Percentiles rank a stretch among this genome's conserved stretches.
phyloP scores from a whole-genome alignment of 495 filamentous ascomycete species.

The Bombardia bombarda region DNA sequence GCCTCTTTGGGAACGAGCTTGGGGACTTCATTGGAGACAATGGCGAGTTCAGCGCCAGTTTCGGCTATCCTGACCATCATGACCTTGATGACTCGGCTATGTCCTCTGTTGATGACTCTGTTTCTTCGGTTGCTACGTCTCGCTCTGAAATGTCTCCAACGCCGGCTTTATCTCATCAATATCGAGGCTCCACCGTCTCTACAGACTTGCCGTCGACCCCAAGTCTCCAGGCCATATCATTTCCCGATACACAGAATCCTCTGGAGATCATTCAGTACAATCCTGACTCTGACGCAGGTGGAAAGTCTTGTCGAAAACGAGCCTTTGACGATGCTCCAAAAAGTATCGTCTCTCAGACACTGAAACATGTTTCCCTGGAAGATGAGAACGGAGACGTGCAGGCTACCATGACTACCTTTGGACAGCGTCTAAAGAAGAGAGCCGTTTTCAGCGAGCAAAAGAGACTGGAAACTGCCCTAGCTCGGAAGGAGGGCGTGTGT shows the following conservation, averaged over 20 bases:
- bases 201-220: too few relatives aligned
- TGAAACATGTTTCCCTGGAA: slow-evolving; percentile 5
- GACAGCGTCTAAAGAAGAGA: slow-evolving; percentile 7
- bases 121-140: not conserved
- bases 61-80: not conserved
- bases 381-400: slow-evolving; percentile 10
- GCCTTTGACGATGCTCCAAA: not conserved
- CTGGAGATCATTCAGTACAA: slow-evolving; percentile 11
- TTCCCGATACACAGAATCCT: not conserved
- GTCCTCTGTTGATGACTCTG: not conserved
- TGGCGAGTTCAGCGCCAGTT: not conserved
- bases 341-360: slow-evolving; percentile 2
- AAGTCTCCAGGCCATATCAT: not conserved
- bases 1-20: too few relatives aligned
- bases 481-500: slow-evolving; percentile 20
- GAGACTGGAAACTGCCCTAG: slow-evolving; percentile 12
- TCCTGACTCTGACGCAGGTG: slow-evolving; percentile 1
- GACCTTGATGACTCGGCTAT: not conserved
- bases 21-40: too few relatives aligned
- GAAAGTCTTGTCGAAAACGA: slow-evolving; percentile 1
- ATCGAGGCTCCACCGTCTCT: slow-evolving; percentile 1
- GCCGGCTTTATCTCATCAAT: not conserved
- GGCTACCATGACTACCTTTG: slow-evolving; percentile 15
- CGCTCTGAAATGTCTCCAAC: not conserved
- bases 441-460: slow-evolving; percentile 12